These are phyloP conservation scores for Neocatenulostroma microsporum DNA, from an alignment of 2,329 filamentous ascomycete species.

Conservation along the genomic window DNA sequence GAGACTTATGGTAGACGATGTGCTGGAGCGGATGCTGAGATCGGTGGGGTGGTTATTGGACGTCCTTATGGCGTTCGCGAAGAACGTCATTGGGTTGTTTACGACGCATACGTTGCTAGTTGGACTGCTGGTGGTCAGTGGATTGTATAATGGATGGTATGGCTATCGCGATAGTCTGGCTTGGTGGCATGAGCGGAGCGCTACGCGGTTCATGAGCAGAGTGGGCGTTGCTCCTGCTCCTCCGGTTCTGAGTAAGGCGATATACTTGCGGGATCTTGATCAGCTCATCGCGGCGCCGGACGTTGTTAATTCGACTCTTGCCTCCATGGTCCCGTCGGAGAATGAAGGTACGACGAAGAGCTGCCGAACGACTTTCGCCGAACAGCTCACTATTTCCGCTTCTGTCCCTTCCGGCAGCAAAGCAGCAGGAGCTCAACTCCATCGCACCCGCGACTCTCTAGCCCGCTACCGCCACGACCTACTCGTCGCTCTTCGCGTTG, in stretches of 20 bases:
- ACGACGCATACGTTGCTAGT: constrained; percentile 67
- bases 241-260: constrained; percentile 74
- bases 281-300: constrained; percentile 42
- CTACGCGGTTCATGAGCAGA: constrained; percentile 69
- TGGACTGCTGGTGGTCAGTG: constrained; percentile 58
- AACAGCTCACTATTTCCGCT: constrained; percentile 6
- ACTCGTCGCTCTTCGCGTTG: constrained; percentile 78
- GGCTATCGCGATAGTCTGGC: constrained; percentile 63
- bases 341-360: constrained; percentile 6
- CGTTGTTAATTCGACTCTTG: constrained; percentile 3
- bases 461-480: constrained; percentile 83
- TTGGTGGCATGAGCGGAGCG: constrained; percentile 82
- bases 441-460: constrained; percentile 72
- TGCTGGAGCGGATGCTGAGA: constrained; percentile 19
- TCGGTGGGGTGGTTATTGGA: constrained; percentile 31
- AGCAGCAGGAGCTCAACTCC: constrained; percentile 37
- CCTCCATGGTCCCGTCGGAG: neutral
- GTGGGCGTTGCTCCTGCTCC: constrained; percentile 72
- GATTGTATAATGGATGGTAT: constrained; percentile 65
- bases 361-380: constrained; percentile 27
- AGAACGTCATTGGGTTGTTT: constrained; percentile 22
- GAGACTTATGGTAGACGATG: constrained; percentile 25
- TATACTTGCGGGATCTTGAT: constrained; percentile 76
- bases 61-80: constrained; percentile 33
- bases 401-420: neutral